Evolutionary conservation across 2,329 filamentous ascomycete genomes (phyloP), one percentile per base, ranked within the genome.

Genomic region (Neonectria coccinea): DNA sequence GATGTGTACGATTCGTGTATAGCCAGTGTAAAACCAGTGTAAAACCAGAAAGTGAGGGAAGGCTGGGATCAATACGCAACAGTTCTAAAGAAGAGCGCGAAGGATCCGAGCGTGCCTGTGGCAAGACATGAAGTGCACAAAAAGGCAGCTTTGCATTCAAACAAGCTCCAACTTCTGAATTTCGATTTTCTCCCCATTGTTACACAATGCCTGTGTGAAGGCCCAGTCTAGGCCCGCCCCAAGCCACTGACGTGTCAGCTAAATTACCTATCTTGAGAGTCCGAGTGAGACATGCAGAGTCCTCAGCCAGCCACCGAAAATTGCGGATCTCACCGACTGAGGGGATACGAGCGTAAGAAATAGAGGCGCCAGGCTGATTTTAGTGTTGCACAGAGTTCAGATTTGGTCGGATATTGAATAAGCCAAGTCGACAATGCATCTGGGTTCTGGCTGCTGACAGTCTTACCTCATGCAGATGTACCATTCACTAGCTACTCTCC

Each of bases 231-330:
- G 14, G 36, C 36, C 14, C 36, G 14, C 6, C 3, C 16, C 36
- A 39, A 39, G 36, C 36, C 36, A 39, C 36, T 39, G 36, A 39
- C 36, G 36, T n/a, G 36, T 16, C 33, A 16, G 14, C 14, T 29
- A 29, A 29, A 29, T 29, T 12, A 16, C 11, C 10, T 33, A 16
- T 33, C 10, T 33, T 39, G 14, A 39, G 7, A 39, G 14, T 39
- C 36, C 14, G 12, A 39, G 25, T 50, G 29, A 50, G 47, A 50
- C 47, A 50, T 20, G 61, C 58, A 39, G 59, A 50, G 65, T 57
- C 62, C 31, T 59, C 53, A 61, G 62, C 47, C 20, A 39, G 47
- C 52, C 48, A 62, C 45, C 20, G 5, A 9, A 56, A 39, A 18
- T 16, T 16, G 48, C 44, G n/a, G 16, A 36, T 29, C 29, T 9